Evolutionary conservation across 257 asterid genomes (phyloP), one percentile per base, ranked within the genome.

Genomic region (Ligustrum vulgare): DNA sequence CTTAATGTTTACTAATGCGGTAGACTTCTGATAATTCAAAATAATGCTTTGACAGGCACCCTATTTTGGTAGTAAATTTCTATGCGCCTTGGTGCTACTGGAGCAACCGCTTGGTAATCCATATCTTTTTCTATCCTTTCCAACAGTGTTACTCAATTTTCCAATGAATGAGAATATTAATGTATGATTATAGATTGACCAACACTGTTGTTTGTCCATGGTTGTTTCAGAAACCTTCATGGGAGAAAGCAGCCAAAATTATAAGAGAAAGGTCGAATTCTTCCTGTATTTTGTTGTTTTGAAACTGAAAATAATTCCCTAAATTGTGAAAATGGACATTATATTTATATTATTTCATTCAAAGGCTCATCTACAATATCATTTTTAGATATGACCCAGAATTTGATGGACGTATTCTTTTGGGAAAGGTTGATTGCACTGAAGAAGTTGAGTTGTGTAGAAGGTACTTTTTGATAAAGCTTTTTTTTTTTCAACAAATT

Each of bases 61-160:
- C 90, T 43, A 82, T 94, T 85, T 76, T 94, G 90, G 96, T 82
- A n/a, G 96, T 94, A 72, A 94, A 92, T 76, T 94, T 94, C 83
- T 93, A 72, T 79, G 98, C 99, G 45, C 99, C 98, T 36, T 94
- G 99, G 99, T 94, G 99, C 87, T 72, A 75, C 77, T 94, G 97
- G 96, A 92, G 98, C 85, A 87, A 86, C 71, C 96, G 91, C 76
- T 85, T 94, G 99, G 99, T 94, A 89, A 72, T 65, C 56, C 51
- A 8, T 66, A 51, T 69, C 64, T 76, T 75, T 70, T 66, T 41
- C 37, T 76, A 70, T 65, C 64, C 65, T 82, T n/a, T 81, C 43
- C 73, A 65, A 72, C 36, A 23, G 11, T 75, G 20, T 47, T 39
- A 58, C 72, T 71, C 73, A 32, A 45, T 79, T 72, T 62, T 69